Evolutionary conservation across 2,329 filamentous ascomycete species (phyloP).

Genomic region (Pyrenochaeta sp.): DNA sequence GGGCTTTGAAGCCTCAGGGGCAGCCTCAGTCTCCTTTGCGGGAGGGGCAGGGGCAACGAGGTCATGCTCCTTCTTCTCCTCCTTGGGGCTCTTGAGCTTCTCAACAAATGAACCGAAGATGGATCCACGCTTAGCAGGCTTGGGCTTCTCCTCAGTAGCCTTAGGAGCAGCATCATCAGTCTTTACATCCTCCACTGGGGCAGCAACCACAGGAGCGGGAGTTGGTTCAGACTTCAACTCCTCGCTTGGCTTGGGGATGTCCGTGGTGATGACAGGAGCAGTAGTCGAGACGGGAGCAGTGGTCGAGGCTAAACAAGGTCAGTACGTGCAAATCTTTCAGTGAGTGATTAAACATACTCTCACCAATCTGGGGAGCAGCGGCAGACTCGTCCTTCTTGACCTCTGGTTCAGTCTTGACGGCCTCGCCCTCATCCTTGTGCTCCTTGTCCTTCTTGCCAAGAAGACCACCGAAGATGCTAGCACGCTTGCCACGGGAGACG

Average conservation of each 20-base stretch:
- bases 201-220: conserved; percentile 29
- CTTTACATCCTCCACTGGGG: conserved; percentile 52
- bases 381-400: conserved; percentile 41
- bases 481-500: conserved; percentile 64
- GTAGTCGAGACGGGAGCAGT: conserved; percentile 48
- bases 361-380: conserved; percentile 41
- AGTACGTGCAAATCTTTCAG: conserved; percentile 1
- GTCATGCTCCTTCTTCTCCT: conserved; percentile 76
- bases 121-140: conserved; percentile 82
- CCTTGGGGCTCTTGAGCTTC: conserved; percentile 58
- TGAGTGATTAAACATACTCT: conserved; percentile 33
- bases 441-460: conserved; percentile 69
- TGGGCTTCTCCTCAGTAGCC: conserved; percentile 58
- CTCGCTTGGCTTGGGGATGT: conserved; percentile 36
- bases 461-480: conserved; percentile 66
- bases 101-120: conserved; percentile 81
- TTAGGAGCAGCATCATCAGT: conserved; percentile 50
- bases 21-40: conserved; percentile 57
- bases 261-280: conserved; percentile 46
- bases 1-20: conserved; percentile 45
- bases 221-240: conserved; percentile 58
- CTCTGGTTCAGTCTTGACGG: conserved; percentile 45
- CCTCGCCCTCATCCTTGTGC: conserved; percentile 52
- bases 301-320: conserved; percentile 28
- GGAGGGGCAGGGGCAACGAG: conserved; percentile 58